Conservation (phyloP, 176 grass and related monocot genomes). For the Carex kokanica region DNA sequence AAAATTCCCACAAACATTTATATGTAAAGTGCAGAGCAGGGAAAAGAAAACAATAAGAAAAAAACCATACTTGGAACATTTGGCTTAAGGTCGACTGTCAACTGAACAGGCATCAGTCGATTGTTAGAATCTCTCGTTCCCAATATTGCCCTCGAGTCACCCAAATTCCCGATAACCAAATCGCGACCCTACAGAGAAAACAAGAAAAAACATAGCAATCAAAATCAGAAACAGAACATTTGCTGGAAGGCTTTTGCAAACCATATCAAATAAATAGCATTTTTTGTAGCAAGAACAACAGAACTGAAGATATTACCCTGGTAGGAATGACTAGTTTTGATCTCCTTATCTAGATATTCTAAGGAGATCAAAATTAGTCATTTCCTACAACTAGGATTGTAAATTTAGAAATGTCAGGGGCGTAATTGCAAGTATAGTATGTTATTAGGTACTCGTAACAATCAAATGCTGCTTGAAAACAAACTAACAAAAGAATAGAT, state of each 20-base stretch:
- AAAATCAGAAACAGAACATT: not conserved
- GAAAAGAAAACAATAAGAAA: not conserved
- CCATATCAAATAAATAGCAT: not conserved
- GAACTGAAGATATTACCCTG: not conserved
- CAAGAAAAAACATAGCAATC: conserved; percentile 13
- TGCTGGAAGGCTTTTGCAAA: not conserved
- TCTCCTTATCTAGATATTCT: not conserved
- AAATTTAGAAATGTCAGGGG: not conserved
- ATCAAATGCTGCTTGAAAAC: not conserved
- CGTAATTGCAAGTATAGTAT: not conserved
- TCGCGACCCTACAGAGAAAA: conserved; percentile 44
- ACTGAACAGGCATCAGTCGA: conserved; percentile 44
- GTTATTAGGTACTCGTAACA: not conserved
- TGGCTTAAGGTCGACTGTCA: conserved; percentile 80
- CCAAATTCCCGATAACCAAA: conserved; percentile 69
- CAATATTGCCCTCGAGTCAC: conserved; percentile 75
- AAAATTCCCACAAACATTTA: not conserved
- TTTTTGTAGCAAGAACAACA: not conserved
- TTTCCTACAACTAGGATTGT: not conserved
- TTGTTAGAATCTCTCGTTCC: conserved; percentile 61
- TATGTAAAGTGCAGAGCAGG: conserved; percentile 3
- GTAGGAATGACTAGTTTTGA: conserved; percentile 14
- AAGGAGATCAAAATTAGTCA: too few species aligned
- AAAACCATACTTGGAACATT: conserved; percentile 61
- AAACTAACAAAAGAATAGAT: not conserved